phyloP scores from a whole-genome alignment of 768 basidiomycete species.

The Hericium erinaceus region DNA sequence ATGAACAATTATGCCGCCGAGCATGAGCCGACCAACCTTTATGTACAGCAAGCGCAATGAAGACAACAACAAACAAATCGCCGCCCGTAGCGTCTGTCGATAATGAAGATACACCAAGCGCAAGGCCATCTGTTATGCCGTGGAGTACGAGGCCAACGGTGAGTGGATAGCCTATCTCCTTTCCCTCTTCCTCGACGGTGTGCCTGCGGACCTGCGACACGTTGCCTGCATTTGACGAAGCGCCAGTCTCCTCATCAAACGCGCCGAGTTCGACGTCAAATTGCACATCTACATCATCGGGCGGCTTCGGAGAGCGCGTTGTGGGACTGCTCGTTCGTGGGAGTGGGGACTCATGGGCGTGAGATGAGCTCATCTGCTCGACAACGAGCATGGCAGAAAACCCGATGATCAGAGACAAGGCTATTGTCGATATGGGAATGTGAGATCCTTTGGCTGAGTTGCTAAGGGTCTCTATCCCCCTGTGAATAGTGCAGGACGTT shows the following conservation, averaged over 20 bases:
- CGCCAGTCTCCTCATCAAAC: neutral
- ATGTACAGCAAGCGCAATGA: conserved; percentile 85
- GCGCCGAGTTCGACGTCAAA: neutral
- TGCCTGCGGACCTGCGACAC: conserved; percentile 12
- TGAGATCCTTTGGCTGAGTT: conserved; percentile 20
- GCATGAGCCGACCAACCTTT: conserved; percentile 49
- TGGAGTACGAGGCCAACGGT: conserved; percentile 85
- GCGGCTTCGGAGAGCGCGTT: neutral
- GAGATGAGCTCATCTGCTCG: conserved; percentile 51
- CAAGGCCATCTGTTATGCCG: conserved; percentile 86
- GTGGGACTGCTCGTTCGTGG: conserved; percentile 18
- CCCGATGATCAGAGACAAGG: conserved; percentile 55
- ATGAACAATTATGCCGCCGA: neutral
- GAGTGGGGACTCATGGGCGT: conserved; percentile 32
- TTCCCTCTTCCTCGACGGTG: conserved; percentile 4
- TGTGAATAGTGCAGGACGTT: conserved; percentile 19
- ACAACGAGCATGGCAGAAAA: conserved; percentile 56
- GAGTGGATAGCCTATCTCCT: conserved; percentile 41
- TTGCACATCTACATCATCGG: neutral
- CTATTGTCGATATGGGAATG: conserved; percentile 42
- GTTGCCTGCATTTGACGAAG: neutral
- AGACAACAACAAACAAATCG: conserved; percentile 72
- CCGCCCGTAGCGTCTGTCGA: conserved; percentile 20
- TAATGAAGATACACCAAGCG: conserved; percentile 72
- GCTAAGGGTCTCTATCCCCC: conserved; percentile 62